These are phyloP conservation scores for Gliomastix tumulicola DNA, from an alignment of 2,329 filamentous ascomycete genomes.

Conservation along the genomic window DNA sequence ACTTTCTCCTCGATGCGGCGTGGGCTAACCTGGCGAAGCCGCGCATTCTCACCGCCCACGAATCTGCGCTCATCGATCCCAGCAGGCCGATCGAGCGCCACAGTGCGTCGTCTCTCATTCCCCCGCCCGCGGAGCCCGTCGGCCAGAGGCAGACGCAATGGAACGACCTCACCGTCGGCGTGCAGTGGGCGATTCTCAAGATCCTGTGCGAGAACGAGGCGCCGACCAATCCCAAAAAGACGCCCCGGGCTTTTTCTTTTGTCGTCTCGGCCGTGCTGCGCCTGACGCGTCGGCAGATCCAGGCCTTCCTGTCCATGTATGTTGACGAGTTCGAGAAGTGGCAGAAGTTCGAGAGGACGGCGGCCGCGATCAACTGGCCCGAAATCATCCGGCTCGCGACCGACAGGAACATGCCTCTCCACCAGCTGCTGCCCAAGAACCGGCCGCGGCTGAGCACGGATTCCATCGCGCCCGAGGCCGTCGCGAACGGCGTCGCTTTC, in stretches of 20 bases:
- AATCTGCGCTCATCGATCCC: no score
- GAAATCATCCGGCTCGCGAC: constrained; percentile 6
- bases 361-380: constrained; percentile 7
- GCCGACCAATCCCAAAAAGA: no score
- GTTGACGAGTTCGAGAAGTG: constrained; percentile 10
- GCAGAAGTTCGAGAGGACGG: constrained; percentile 9
- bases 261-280: constrained; percentile 8
- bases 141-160: no score
- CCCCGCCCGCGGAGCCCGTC: no score
- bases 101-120: no score
- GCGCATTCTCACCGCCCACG: no score
- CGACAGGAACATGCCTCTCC: constrained; percentile 4
- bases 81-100: no score
- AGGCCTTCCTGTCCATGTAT: constrained; percentile 13
- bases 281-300: constrained; percentile 11
- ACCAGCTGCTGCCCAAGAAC: constrained; percentile 6
- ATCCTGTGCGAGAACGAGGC: constrained; percentile 9
- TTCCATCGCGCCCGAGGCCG: constrained; percentile 7
- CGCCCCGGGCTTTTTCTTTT: constrained; percentile 12
- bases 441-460: constrained; percentile 17
- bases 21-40: no score
- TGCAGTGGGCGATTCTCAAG: constrained; percentile 16
- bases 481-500: constrained; percentile 10
- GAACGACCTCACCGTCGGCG: constrained; percentile 14
- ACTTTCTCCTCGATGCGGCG: no score